Evolutionary conservation across 1,284 basidiomycete species (phyloP).

Genomic region (Pulveroboletus sp.): DNA sequence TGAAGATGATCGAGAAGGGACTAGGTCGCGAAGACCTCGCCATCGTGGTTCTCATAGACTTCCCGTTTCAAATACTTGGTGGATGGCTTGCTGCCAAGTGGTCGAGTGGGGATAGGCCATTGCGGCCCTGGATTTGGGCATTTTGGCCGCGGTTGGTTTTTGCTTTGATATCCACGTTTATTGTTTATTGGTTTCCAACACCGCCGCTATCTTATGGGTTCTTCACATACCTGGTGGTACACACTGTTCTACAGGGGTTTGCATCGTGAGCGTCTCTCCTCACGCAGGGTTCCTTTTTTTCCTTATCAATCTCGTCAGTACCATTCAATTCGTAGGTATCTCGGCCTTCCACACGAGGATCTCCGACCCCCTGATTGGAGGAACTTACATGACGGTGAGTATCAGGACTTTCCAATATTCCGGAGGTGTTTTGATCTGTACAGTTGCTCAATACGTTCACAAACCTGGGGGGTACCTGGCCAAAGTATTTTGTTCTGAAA

Average conservation of each 20-base stretch:
- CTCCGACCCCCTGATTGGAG: conserved; percentile 96
- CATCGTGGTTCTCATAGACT: conserved; percentile 93
- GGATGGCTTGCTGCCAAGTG: conserved; percentile 97
- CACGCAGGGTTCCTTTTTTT: background rate
- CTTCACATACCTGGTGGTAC: conserved; percentile 77
- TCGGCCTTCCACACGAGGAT: conserved; percentile 98
- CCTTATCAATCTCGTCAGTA: conserved; percentile 49
- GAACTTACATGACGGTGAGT: conserved; percentile 95
- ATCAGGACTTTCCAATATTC: background rate
- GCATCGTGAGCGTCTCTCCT: conserved; percentile 60
- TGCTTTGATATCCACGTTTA: conserved; percentile 71
- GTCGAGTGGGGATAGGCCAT: conserved; percentile 75
- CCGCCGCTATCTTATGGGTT: conserved; percentile 77
- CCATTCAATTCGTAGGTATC: conserved; percentile 97
- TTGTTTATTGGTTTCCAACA: conserved; percentile 85
- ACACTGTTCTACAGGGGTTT: conserved; percentile 86
- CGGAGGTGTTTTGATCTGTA: conserved; percentile 8
- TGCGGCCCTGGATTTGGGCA: conserved; percentile 87
- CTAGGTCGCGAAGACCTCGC: conserved; percentile 95
- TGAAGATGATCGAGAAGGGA: conserved; percentile 98
- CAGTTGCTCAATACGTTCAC: conserved; percentile 94
- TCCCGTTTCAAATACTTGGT: conserved; percentile 95
- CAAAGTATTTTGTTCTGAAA: conserved; percentile 90
- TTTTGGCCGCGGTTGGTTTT: conserved; percentile 88
- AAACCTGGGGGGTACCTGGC: conserved; percentile 98